Conservation (phyloP, 768 basidiomycete genomes). For the Lanmaoa pseudosensibilis region DNA sequence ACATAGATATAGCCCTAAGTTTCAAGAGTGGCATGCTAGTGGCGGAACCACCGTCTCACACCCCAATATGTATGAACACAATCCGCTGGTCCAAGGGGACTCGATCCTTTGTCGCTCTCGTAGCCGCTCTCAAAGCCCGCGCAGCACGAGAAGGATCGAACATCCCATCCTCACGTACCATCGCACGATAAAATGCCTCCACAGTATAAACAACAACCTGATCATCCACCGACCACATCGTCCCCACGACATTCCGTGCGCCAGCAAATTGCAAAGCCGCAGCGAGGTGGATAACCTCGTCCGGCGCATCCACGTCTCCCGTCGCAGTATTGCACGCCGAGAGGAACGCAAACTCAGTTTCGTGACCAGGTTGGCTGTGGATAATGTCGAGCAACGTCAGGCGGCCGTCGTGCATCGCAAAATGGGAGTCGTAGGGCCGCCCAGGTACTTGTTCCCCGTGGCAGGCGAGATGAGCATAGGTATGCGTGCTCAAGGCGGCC, state of each 20-base stretch:
- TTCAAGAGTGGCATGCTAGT: not conserved
- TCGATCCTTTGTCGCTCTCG: conserved; percentile 1
- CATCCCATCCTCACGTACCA: conserved; percentile 13
- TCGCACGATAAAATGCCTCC: conserved; percentile 20
- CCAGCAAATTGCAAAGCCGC: conserved; percentile 33
- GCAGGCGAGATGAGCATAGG: conserved; percentile 29
- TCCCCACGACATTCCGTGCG: conserved; percentile 29
- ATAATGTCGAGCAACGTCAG: conserved; percentile 28
- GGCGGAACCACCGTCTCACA: not conserved
- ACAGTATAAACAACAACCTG: conserved; percentile 13
- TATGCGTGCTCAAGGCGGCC: conserved; percentile 12
- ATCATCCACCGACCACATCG: conserved; percentile 33
- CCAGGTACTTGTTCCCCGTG: conserved; percentile 21
- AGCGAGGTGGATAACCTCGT: conserved; percentile 33
- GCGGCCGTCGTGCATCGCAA: conserved; percentile 17
- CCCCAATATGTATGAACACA: conserved; percentile 25
- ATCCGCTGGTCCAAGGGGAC: conserved; percentile 25
- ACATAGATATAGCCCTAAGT: not conserved
- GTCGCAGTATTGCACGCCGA: conserved; percentile 33
- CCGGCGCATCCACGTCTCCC: conserved; percentile 23
- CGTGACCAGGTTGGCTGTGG: conserved; percentile 1
- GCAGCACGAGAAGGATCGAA: conserved; percentile 20
- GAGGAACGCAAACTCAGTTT: conserved; percentile 31
- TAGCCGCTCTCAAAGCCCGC: conserved; percentile 14
- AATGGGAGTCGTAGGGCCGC: conserved; percentile 21